Percentiles rank a stretch among this genome's conserved stretches.
These are phyloP conservation scores for Paraconiothyrium sp. DNA, from an alignment of 2,329 filamentous ascomycete genomes.

Conservation along the genomic window DNA sequence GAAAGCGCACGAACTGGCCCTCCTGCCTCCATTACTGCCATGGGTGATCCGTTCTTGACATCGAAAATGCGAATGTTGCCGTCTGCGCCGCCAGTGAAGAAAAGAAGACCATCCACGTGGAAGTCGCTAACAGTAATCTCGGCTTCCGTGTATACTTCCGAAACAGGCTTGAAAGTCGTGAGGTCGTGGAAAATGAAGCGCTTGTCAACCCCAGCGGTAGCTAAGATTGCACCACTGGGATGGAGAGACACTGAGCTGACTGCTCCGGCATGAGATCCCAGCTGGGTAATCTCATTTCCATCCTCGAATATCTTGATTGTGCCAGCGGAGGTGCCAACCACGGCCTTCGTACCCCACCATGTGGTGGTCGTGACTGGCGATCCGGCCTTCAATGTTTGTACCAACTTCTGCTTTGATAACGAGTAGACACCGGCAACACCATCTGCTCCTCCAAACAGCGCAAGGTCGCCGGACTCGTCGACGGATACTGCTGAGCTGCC, in stretches of 20 bases:
- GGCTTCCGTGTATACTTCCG: constrained; percentile 81
- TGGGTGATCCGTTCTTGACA: constrained; percentile 78
- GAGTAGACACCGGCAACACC: constrained; percentile 82
- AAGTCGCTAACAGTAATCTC: constrained; percentile 82
- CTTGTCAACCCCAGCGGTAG: constrained; percentile 90
- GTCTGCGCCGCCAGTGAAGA: constrained; percentile 81
- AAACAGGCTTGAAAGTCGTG: constrained; percentile 70
- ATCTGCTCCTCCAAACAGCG: constrained; percentile 77
- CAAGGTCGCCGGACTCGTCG: constrained; percentile 70
- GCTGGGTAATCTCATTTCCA: constrained; percentile 72
- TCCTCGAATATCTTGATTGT: constrained; percentile 81
- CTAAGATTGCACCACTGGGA: constrained; percentile 82
- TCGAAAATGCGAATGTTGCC: constrained; percentile 91
- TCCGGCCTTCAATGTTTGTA: constrained; percentile 71
- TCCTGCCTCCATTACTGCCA: constrained; percentile 73
- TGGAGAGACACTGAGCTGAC: constrained; percentile 82
- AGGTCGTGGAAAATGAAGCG: constrained; percentile 92
- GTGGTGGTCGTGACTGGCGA: constrained; percentile 72
- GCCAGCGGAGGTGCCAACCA: constrained; percentile 79
- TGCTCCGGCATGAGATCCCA: constrained; percentile 84
- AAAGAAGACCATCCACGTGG: constrained; percentile 95
- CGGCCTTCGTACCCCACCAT: constrained; percentile 74
- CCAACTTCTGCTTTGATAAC: constrained; percentile 77
- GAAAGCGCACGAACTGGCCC: constrained; percentile 77
- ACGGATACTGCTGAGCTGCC: constrained; percentile 67